Evolutionary conservation across 176 grass and related monocot genomes (phyloP).

Genomic region (Bonia amplexicaulis): DNA sequence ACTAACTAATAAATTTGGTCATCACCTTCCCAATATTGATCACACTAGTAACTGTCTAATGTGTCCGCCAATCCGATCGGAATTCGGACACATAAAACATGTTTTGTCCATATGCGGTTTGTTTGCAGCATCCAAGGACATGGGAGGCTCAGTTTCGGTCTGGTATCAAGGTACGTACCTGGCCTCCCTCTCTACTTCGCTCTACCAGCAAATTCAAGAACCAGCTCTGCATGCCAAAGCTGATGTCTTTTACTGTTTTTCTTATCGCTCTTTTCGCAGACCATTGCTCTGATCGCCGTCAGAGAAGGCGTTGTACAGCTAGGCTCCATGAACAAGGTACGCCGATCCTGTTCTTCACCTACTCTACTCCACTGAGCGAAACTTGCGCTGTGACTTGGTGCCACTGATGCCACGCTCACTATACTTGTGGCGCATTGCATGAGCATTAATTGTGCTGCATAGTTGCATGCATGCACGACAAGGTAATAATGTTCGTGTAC

Average conservation of each 20-base stretch:
- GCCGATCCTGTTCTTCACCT: conserved; percentile 10
- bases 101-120: not conserved
- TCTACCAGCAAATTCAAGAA: not conserved
- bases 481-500: not conserved
- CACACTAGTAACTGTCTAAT: not conserved
- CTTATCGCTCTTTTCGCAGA: conserved; percentile 40
- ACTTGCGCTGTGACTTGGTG: not conserved
- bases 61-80: not conserved
- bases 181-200: not conserved
- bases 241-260: not conserved
- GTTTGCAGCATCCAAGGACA: conserved; percentile 66
- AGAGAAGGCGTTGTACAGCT: conserved; percentile 92
- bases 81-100: not conserved
- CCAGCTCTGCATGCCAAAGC: not conserved
- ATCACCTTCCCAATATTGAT: too few species aligned
- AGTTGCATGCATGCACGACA: conserved; percentile 3
- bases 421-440: not conserved
- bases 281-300: conserved; percentile 80
- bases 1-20: too few species aligned
- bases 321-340: conserved; percentile 73
- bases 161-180: conserved; percentile 70
- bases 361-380: not conserved
- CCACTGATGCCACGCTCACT: not conserved
- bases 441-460: not conserved
- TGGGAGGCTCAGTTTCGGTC: conserved; percentile 86